A percentile compares a stretch with the other conserved stretches of the same genome.
These are phyloP conservation scores for Salmacisia buchloeana DNA, from an alignment of 1,284 basidiomycete species.

Conservation along the genomic window DNA sequence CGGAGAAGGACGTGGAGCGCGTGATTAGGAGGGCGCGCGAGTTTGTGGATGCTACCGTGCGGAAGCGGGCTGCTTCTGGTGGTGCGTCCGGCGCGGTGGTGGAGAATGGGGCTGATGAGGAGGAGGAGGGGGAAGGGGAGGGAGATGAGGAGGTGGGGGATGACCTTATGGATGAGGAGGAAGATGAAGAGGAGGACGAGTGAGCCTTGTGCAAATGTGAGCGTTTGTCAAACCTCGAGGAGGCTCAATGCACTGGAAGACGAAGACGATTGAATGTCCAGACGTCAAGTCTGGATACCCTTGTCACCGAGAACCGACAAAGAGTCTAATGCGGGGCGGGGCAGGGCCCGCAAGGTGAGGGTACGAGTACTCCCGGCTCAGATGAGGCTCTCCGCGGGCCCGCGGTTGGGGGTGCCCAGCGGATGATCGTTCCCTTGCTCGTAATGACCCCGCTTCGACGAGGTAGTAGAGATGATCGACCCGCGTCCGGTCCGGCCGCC, in stretches of 20 bases:
- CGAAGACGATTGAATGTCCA: too few relatives aligned
- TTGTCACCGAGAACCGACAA: too few relatives aligned
- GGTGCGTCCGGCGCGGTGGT: background rate
- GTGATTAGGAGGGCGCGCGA: conserved; percentile 85
- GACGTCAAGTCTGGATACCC: too few relatives aligned
- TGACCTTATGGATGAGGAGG: conserved; percentile 12
- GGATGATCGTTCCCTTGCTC: background rate
- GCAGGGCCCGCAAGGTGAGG: too few relatives aligned
- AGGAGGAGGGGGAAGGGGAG: conserved; percentile 5
- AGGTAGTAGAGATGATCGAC: too few relatives aligned
- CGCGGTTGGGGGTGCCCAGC: background rate
- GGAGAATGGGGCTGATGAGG: background rate
- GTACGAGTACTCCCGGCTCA: too few relatives aligned
- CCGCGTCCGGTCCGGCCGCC: too few relatives aligned
- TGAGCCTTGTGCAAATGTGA: background rate
- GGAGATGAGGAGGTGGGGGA: conserved; percentile 23
- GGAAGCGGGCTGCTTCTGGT: background rate
- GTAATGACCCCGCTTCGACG: too few relatives aligned
- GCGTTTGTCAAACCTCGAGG: background rate
- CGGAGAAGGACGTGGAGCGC: conserved; percentile 70
- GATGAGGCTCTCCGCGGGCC: background rate
- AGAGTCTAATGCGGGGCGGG: too few relatives aligned
- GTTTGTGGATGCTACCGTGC: conserved; percentile 52
- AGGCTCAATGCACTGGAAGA: too few relatives aligned
- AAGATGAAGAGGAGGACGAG: conserved; percentile 21